Percentiles rank a stretch among this genome's conserved stretches.
Conservation (phyloP, 768 basidiomycete genomes). For the Tulasnella sp. region DNA sequence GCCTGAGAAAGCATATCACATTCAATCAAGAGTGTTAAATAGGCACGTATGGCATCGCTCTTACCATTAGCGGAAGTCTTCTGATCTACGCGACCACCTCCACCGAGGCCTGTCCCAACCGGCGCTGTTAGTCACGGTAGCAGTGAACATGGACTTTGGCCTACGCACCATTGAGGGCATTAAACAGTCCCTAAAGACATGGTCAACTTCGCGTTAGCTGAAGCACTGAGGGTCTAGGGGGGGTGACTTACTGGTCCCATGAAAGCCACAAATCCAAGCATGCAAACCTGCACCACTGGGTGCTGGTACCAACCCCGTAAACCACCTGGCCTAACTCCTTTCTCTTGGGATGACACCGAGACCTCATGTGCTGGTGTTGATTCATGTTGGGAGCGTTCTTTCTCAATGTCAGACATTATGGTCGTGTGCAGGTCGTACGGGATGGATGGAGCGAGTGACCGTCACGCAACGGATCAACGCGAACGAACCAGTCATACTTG, state of each 20-base stretch:
- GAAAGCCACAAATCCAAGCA: conserved; percentile 72
- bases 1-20: background rate
- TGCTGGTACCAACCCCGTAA: conserved; percentile 62
- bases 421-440: conserved; percentile 4
- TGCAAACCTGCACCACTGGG: conserved; percentile 59
- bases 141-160: too few relatives aligned
- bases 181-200: conserved; percentile 61
- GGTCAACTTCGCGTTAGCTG: background rate
- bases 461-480: background rate
- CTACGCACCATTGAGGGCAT: conserved; percentile 42
- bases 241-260: conserved; percentile 40
- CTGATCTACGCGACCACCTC: conserved; percentile 71
- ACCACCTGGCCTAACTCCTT: background rate
- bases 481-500: background rate
- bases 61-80: conserved; percentile 69
- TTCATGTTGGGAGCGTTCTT: background rate
- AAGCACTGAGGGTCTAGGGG: background rate
- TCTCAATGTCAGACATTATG: background rate
- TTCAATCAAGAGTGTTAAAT: background rate
- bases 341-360: background rate
- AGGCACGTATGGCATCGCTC: conserved; percentile 27
- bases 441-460: background rate
- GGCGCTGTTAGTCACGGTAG: background rate
- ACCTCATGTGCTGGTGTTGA: background rate
- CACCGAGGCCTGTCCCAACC: conserved; percentile 60